phyloP scores from a whole-genome alignment of 257 asterid genomes.

The Capsicum chinense region DNA sequence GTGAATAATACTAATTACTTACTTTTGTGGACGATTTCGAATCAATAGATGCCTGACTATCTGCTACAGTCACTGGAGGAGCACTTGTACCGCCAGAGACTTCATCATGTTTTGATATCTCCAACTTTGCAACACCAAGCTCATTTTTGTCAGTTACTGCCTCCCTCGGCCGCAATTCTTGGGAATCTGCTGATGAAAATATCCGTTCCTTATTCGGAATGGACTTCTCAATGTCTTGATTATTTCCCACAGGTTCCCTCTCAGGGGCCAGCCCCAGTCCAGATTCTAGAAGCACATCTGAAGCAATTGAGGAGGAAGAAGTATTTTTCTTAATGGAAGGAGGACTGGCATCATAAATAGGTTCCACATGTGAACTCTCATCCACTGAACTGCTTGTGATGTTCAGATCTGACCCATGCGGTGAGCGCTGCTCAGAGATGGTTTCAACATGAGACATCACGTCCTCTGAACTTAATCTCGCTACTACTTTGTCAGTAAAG shows the following conservation, averaged over 20 bases:
- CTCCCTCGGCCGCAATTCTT: conserved; percentile 29
- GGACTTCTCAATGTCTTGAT: conserved; percentile 37
- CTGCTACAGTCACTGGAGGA: conserved; percentile 32
- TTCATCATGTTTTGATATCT: conserved; percentile 39
- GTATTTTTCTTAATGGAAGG: conserved; percentile 33
- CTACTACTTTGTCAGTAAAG: conserved; percentile 45
- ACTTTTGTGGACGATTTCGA: conserved; percentile 29
- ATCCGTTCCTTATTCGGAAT: conserved; percentile 32
- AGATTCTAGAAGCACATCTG: conserved; percentile 52
- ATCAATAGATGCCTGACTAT: conserved; percentile 29
- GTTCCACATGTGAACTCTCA: conserved; percentile 31
- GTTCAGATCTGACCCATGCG: conserved; percentile 38
- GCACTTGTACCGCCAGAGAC: conserved; percentile 33
- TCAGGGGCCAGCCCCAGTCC: conserved; percentile 43
- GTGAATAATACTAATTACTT: conserved; percentile 24
- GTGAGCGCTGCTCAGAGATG: conserved; percentile 42
- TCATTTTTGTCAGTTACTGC: conserved; percentile 38
- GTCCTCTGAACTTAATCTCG: conserved; percentile 41
- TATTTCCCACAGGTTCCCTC: conserved; percentile 42
- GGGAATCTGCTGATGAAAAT: conserved; percentile 34
- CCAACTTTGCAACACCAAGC: conserved; percentile 30
- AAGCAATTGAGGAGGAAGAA: conserved; percentile 56
- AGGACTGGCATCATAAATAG: conserved; percentile 33
- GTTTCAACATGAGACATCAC: conserved; percentile 37
- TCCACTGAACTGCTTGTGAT: conserved; percentile 32